These are phyloP conservation scores for Flaveria linearis DNA, from an alignment of 129 eudicot genomes.

Conservation along the genomic window DNA sequence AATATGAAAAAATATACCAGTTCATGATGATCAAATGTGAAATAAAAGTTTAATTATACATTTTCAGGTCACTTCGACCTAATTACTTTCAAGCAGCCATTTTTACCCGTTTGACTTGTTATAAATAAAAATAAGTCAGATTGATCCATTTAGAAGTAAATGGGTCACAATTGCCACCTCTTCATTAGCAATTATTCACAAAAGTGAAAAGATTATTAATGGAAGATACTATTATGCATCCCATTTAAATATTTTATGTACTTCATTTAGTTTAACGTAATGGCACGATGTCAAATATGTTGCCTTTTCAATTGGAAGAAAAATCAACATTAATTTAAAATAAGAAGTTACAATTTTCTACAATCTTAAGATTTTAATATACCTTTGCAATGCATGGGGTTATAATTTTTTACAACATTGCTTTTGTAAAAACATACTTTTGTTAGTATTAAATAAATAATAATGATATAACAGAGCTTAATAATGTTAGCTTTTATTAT, in stretches of 20 bases:
- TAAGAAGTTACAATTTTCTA: constrained; percentile 1
- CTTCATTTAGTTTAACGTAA: background rate
- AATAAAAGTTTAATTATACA: background rate
- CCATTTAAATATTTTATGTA: background rate
- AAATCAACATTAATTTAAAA: background rate
- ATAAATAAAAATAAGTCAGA: background rate
- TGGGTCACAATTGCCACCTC: too few relatives aligned
- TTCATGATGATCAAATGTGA: background rate
- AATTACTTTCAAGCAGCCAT: background rate
- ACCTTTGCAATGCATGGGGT: background rate
- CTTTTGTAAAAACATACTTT: background rate
- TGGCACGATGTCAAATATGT: background rate
- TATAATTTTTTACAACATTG: background rate
- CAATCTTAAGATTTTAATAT: background rate
- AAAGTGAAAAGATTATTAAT: background rate
- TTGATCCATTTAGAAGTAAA: too few relatives aligned
- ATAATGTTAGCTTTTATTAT: constrained; percentile 8
- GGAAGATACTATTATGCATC: background rate
- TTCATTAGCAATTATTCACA: background rate
- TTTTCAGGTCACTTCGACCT: too few relatives aligned
- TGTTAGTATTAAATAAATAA: background rate
- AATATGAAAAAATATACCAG: background rate
- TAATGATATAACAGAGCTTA: background rate
- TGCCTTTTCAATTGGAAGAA: background rate
- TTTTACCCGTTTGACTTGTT: background rate